Conservation (phyloP, 257 asterid genomes). For the Ajuga chamaepitys region DNA sequence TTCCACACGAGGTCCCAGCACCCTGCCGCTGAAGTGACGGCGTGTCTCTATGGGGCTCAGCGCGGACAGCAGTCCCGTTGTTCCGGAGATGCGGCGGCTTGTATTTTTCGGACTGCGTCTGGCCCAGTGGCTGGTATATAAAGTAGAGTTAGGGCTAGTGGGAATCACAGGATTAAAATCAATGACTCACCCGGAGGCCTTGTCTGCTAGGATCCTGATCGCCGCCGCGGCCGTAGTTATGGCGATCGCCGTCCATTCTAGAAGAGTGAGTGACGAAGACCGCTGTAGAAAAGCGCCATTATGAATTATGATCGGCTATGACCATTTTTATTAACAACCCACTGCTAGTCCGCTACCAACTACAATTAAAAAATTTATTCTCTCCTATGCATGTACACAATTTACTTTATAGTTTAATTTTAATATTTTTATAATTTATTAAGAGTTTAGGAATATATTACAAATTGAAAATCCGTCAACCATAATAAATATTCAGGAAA, state of each 20-base stretch:
- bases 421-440: too few species aligned
- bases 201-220: neutral
- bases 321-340: too few species aligned
- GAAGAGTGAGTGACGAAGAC: neutral
- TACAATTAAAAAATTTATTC: too few species aligned
- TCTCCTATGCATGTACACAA: too few species aligned
- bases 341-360: too few species aligned
- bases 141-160: neutral
- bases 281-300: neutral
- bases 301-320: too few species aligned
- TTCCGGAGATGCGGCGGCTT: constrained; percentile 35
- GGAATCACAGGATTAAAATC: neutral
- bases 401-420: too few species aligned
- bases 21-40: constrained; percentile 11
- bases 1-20: neutral
- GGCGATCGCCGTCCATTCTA: constrained; percentile 29
- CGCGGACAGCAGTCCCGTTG: neutral
- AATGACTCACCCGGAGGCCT: constrained; percentile 3
- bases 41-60: neutral
- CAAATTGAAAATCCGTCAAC: too few species aligned
- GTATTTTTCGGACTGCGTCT: constrained; percentile 22
- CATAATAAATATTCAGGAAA: too few species aligned
- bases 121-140: constrained; percentile 14
- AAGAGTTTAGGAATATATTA: too few species aligned
- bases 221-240: constrained; percentile 5